A percentile compares a stretch with the other conserved stretches of the same genome.
These are phyloP conservation scores for Trichosporon asahii DNA, from an alignment of 1,284 basidiomycete genomes.

Conservation along the genomic window DNA sequence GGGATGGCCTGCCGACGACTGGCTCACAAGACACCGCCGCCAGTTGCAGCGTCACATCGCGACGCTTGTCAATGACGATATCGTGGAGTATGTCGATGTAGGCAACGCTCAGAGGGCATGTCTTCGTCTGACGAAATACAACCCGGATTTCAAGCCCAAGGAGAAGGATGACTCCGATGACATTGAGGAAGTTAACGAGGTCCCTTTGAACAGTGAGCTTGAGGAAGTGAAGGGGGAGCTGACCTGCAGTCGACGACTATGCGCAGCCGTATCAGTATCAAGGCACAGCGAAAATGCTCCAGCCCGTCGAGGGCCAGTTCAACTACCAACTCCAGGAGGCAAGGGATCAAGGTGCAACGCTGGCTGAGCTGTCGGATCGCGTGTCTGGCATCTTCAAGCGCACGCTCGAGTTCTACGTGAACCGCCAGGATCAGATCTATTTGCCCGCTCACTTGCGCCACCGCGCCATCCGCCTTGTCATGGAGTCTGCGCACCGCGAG, in stretches of 20 bases:
- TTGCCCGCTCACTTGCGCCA: constrained; percentile 35
- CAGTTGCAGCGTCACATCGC: constrained; percentile 34
- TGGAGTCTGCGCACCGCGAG: constrained; percentile 39
- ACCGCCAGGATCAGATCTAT: constrained; percentile 30
- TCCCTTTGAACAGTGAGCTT: constrained; percentile 9
- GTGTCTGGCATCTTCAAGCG: constrained; percentile 33
- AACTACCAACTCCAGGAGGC: constrained; percentile 25
- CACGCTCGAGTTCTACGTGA: constrained; percentile 36
- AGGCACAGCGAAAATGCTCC: constrained; percentile 17
- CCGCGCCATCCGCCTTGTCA: constrained; percentile 28
- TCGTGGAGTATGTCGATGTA: constrained; percentile 38
- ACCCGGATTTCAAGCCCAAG: constrained; percentile 28
- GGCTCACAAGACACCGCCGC: constrained; percentile 29
- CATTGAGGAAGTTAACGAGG: constrained; percentile 8
- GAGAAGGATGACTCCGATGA: constrained; percentile 6
- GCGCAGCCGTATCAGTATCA: constrained; percentile 17
- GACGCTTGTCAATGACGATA: constrained; percentile 30
- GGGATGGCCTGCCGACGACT: constrained; percentile 22
- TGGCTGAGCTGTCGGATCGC: constrained; percentile 26
- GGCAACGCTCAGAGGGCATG: constrained; percentile 33
- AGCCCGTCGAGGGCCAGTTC: constrained; percentile 34
- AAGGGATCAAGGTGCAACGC: constrained; percentile 27
- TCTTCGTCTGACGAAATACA: constrained; percentile 44
- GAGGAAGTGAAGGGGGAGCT: background rate
- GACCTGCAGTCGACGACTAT: constrained; percentile 20